Conservation (phyloP, 2,329 filamentous ascomycete species). For the Seiridium unicorne region DNA sequence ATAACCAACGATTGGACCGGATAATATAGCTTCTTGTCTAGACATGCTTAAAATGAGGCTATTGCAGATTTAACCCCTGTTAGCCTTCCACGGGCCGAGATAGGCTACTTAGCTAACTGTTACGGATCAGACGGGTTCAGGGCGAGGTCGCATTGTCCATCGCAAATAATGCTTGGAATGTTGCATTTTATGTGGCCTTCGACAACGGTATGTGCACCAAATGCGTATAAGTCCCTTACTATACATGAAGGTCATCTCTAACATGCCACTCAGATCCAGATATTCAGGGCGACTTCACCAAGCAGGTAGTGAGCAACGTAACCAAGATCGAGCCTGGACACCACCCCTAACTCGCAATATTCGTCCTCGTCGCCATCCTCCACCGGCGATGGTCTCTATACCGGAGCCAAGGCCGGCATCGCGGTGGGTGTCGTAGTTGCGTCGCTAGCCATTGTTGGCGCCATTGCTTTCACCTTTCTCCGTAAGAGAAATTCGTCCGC, state of each 20-base stretch:
- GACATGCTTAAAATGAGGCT: no score
- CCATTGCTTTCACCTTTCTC: conserved; percentile 26
- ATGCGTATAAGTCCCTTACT: neutral
- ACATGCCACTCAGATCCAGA: conserved; percentile 21
- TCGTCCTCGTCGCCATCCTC: conserved; percentile 7
- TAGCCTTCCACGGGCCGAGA: no score
- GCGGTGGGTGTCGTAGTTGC: conserved; percentile 32
- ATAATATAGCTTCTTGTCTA: no score
- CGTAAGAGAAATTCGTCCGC: conserved; percentile 11
- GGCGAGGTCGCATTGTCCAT: conserved; percentile 49
- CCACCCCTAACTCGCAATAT: conserved; percentile 8
- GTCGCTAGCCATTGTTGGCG: conserved; percentile 25
- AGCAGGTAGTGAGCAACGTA: conserved; percentile 28
- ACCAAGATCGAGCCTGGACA: conserved; percentile 31
- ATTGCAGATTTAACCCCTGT: no score
- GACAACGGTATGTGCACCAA: conserved; percentile 34
- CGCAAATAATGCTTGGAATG: conserved; percentile 49
- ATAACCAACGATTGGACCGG: no score
- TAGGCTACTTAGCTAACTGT: no score
- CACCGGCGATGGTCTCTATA: conserved; percentile 24
- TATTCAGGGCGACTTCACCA: conserved; percentile 28
- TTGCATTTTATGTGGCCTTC: conserved; percentile 48
- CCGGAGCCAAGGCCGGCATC: conserved; percentile 34
- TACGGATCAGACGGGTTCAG: conserved; percentile 33
- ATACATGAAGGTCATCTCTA: neutral